These are phyloP conservation scores for Hypocreales sp. DNA, from an alignment of 2,329 filamentous ascomycete species.

Conservation along the genomic window DNA sequence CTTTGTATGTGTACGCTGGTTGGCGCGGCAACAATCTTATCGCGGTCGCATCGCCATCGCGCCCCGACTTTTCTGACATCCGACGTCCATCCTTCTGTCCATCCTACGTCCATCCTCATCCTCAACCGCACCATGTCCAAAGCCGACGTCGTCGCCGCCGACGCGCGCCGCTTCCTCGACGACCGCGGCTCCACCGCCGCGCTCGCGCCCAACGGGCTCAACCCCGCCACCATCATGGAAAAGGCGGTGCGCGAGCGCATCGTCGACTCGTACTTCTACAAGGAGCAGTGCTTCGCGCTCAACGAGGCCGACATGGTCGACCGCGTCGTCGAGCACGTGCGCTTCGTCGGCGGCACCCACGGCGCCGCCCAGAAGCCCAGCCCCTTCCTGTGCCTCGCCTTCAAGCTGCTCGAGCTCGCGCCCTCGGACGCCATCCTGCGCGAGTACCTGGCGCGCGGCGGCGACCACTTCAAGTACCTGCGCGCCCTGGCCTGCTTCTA, in stretches of 20 bases:
- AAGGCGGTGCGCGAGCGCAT: conserved; percentile 93
- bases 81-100: conserved; percentile 4
- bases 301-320: conserved; percentile 76
- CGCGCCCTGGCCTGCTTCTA: conserved; percentile 86
- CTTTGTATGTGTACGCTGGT: too few species aligned
- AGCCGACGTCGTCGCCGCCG: conserved; percentile 51
- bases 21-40: conserved; percentile 31
- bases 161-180: conserved; percentile 72
- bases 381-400: conserved; percentile 83
- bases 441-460: conserved; percentile 66
- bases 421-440: conserved; percentile 64
- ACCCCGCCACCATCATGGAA: conserved; percentile 91
- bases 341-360: conserved; percentile 76
- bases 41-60: conserved; percentile 5
- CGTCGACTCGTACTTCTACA: conserved; percentile 92
- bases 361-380: conserved; percentile 74
- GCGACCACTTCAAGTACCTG: conserved; percentile 71
- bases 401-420: conserved; percentile 83
- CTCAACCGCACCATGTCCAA: conserved; percentile 14
- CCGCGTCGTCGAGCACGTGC: conserved; percentile 70
- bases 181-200: conserved; percentile 68
- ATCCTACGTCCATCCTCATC: conserved; percentile 2
- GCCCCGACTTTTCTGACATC: conserved; percentile 4
- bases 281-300: conserved; percentile 93
- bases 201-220: conserved; percentile 73